Conservation (phyloP, 345 rosid genomes). For the Crucihimalaya himalaica region DNA sequence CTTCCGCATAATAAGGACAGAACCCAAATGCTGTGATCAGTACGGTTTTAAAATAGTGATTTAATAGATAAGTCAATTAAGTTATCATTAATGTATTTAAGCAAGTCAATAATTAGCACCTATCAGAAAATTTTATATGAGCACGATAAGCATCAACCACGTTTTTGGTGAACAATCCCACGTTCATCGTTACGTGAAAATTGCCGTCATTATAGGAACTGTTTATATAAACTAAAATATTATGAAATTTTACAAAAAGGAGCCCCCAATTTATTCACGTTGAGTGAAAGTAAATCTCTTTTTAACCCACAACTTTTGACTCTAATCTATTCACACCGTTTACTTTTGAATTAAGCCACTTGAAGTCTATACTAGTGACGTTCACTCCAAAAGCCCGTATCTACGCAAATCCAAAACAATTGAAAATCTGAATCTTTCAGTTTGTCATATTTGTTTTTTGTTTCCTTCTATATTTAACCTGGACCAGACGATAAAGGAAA, state of each 20-base stretch:
- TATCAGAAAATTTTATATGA: conserved; percentile 11
- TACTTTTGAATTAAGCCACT: conserved; percentile 31
- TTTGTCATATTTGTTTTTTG: background rate
- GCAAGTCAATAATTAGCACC: conserved; percentile 28
- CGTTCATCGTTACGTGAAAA: conserved; percentile 22
- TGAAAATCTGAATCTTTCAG: conserved; percentile 9
- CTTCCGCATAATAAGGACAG: conserved; percentile 27
- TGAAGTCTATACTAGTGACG: conserved; percentile 26
- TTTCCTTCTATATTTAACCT: background rate
- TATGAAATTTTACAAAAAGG: conserved; percentile 5
- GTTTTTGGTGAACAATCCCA: conserved; percentile 15
- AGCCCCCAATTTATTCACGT: background rate
- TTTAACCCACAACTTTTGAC: conserved; percentile 36
- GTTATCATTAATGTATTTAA: conserved; percentile 13
- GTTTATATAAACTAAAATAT: background rate
- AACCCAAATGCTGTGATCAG: conserved; percentile 25
- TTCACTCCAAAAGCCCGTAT: conserved; percentile 7
- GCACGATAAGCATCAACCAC: conserved; percentile 31
- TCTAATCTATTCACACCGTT: conserved; percentile 28
- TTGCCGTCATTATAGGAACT: conserved; percentile 9
- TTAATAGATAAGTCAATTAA: conserved; percentile 26
- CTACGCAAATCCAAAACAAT: conserved; percentile 11
- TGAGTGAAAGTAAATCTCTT: conserved; percentile 19
- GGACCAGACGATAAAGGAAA: background rate
- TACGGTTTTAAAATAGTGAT: conserved; percentile 15